These are phyloP conservation scores for Tuber microsphaerosporum DNA, from an alignment of 495 filamentous ascomycete species.

Conservation along the genomic window DNA sequence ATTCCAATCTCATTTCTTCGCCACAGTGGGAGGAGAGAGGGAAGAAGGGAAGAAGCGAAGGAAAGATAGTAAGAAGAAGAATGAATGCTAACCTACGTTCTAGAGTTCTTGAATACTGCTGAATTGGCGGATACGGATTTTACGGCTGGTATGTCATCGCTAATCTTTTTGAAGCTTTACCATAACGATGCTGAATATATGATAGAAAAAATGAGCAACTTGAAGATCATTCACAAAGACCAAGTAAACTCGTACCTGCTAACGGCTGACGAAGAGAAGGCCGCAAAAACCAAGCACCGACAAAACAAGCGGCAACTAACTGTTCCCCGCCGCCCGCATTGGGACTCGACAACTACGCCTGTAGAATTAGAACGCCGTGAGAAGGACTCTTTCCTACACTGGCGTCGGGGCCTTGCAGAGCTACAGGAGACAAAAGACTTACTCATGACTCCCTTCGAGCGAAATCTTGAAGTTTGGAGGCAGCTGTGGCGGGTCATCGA, in stretches of 20 bases:
- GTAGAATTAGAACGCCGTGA: conserved; percentile 73
- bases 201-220: conserved; percentile 87
- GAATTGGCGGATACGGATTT: conserved; percentile 97
- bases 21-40: conserved; percentile 16
- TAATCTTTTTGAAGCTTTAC: background rate
- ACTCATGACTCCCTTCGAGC: conserved; percentile 96
- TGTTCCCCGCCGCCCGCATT: conserved; percentile 80
- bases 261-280: conserved; percentile 75
- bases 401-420: conserved; percentile 85
- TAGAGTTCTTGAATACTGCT: conserved; percentile 71
- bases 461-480: conserved; percentile 96
- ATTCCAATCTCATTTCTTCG: background rate
- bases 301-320: conserved; percentile 70
- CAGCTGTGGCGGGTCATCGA: conserved; percentile 99
- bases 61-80: background rate
- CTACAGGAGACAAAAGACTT: conserved; percentile 87
- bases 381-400: conserved; percentile 72
- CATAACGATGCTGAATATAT: conserved; percentile 2
- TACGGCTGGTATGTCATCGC: conserved; percentile 53
- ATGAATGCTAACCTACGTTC: conserved; percentile 10
- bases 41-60: background rate
- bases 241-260: conserved; percentile 94
- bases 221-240: conserved; percentile 94
- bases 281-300: conserved; percentile 68
- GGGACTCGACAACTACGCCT: conserved; percentile 77